A percentile compares a stretch with the other conserved stretches of the same genome.
Evolutionary conservation across 176 grass and related monocot species (phyloP).

Genomic region (Musa acuminata): DNA sequence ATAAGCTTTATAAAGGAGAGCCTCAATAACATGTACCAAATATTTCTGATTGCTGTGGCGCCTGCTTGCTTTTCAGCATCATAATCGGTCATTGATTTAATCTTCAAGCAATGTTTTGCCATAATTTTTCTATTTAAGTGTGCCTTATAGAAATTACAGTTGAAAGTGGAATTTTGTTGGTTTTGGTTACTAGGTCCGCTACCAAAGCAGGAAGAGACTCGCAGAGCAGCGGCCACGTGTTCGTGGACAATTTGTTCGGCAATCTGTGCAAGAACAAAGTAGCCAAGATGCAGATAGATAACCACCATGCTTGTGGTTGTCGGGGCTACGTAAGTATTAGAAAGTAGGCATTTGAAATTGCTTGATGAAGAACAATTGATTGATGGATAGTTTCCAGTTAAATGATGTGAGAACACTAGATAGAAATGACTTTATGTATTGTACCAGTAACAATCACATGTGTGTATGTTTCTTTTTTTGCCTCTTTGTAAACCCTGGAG

Average conservation of each 20-base stretch:
- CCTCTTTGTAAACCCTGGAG: no score
- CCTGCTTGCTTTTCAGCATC: no score
- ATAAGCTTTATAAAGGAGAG: no score
- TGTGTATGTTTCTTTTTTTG: neutral
- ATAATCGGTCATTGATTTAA: no score
- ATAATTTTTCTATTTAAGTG: no score
- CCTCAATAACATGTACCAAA: no score
- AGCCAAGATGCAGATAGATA: constrained; percentile 44
- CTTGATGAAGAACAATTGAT: constrained; percentile 3
- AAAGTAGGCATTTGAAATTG: constrained; percentile 22
- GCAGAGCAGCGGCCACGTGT: constrained; percentile 71
- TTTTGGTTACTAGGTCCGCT: constrained; percentile 51
- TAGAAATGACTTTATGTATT: neutral
- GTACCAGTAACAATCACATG: neutral
- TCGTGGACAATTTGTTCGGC: constrained; percentile 65
- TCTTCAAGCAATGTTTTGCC: no score
- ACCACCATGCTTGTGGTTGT: constrained; percentile 14
- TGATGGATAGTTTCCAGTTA: neutral
- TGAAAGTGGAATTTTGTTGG: constrained; percentile 17
- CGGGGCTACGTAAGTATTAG: neutral
- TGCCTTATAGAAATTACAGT: neutral
- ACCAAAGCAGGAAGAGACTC: constrained; percentile 67
- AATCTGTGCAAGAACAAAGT: constrained; percentile 34
- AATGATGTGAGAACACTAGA: neutral
- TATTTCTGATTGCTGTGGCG: no score